phyloP scores from a whole-genome alignment of 1,139 yeast genomes.

The Taiozyma sp. region DNA sequence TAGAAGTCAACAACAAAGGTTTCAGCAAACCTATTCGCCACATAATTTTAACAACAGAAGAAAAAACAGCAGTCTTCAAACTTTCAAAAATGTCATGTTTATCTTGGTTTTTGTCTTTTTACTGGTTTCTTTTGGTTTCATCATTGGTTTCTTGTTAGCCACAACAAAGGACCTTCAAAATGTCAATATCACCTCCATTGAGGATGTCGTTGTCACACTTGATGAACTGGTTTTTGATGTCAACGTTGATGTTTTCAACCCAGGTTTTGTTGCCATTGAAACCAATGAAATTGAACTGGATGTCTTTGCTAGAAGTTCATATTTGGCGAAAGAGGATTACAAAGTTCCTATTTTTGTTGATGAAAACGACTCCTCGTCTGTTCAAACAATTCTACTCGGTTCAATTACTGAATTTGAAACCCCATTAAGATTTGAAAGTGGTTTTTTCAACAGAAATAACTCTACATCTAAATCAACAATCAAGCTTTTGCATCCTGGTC shows the following conservation, averaged over 20 bases:
- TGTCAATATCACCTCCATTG: slow-evolving; percentile 55
- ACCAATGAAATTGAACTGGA: slow-evolving; percentile 72
- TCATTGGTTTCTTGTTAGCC: slow-evolving; percentile 80
- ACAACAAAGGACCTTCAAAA: slow-evolving; percentile 79
- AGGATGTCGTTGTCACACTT: slow-evolving; percentile 72
- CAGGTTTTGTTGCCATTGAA: slow-evolving; percentile 72
- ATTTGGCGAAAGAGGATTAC: slow-evolving; percentile 23
- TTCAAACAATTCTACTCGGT: slow-evolving; percentile 76
- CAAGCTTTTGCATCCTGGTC: slow-evolving; percentile 73
- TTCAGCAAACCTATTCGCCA: slow-evolving; percentile 50
- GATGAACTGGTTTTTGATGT: slow-evolving; percentile 84
- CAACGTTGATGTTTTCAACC: slow-evolving; percentile 76
- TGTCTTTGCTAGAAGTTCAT: slow-evolving; percentile 79
- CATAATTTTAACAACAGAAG: slow-evolving; percentile 41
- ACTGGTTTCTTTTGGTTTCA: slow-evolving; percentile 66
- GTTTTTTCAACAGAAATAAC: slow-evolving; percentile 61
- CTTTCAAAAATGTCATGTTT: slow-evolving; percentile 46
- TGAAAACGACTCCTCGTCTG: slow-evolving; percentile 12
- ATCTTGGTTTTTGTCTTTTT: slow-evolving; percentile 49
- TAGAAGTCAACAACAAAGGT: slow-evolving; percentile 27
- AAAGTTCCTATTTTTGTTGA: slow-evolving; percentile 7
- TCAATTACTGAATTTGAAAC: slow-evolving; percentile 62
- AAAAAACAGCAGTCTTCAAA: slow-evolving; percentile 25
- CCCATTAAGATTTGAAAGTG: slow-evolving; percentile 73
- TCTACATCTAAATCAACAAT: slow-evolving; percentile 61